These are phyloP conservation scores for Alternaria atra DNA, from an alignment of 2,329 filamentous ascomycete genomes.

Conservation along the genomic window DNA sequence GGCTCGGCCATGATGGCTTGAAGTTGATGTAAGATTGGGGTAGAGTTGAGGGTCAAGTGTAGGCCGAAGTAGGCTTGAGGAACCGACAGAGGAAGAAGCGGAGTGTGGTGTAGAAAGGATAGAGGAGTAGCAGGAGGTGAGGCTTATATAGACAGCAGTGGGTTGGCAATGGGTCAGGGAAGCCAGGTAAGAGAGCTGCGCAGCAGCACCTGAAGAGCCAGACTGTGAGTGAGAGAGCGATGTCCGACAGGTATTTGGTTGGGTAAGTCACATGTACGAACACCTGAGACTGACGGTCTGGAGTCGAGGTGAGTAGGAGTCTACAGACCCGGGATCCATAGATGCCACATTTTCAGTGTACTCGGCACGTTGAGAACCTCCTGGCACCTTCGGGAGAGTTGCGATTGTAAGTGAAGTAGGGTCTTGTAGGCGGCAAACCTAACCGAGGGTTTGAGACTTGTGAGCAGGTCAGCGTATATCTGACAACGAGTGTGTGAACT, in stretches of 20 bases:
- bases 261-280: neutral
- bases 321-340: neutral
- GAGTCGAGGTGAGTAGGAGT: neutral
- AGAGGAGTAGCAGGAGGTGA: neutral
- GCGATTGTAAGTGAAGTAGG: neutral
- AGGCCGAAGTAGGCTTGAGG: neutral
- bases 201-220: neutral
- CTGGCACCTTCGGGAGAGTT: neutral
- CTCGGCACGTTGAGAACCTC: neutral
- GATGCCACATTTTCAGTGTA: neutral
- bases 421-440: neutral
- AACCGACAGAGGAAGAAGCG: neutral
- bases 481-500: neutral
- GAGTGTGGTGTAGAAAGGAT: constrained; percentile 7
- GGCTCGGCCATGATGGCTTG: constrained; percentile 5
- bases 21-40: neutral
- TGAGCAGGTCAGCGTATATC: neutral
- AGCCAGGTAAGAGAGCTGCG: neutral
- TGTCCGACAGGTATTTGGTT: neutral
- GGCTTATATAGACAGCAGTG: constrained; percentile 1
- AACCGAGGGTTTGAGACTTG: neutral
- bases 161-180: neutral
- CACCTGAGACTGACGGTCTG: neutral
- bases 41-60: neutral
- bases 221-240: neutral